Conservation (phyloP, 805 yeast genomes). For the Candida ipomoeae region DNA sequence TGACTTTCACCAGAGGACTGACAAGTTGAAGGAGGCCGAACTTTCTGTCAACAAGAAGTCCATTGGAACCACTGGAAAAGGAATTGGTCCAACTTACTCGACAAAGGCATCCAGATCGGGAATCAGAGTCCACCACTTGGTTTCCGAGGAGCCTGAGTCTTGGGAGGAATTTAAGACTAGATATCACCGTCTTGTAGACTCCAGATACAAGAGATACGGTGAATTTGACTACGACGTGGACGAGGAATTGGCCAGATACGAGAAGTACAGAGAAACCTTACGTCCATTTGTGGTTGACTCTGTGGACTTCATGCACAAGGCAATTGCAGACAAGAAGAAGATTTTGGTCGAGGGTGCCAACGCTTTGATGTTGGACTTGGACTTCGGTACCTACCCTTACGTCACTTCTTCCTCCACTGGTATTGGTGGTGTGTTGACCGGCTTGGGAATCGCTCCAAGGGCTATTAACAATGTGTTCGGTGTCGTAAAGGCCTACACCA, state of each 20-base stretch:
- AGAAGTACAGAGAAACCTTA: conserved; percentile 64
- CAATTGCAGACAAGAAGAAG: conserved; percentile 72
- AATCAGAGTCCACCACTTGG: conserved; percentile 92
- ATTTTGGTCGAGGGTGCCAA: conserved; percentile 97
- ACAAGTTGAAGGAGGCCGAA: conserved; percentile 91
- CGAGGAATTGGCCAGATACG: conserved; percentile 73
- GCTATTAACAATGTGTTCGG: conserved; percentile 80
- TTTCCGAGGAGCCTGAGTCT: conserved; percentile 80
- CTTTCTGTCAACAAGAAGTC: conserved; percentile 73
- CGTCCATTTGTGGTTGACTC: conserved; percentile 94
- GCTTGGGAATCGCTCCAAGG: conserved; percentile 93
- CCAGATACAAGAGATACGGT: conserved; percentile 89
- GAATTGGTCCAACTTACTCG: conserved; percentile 97
- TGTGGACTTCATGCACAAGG: conserved; percentile 75
- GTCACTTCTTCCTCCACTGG: conserved; percentile 96
- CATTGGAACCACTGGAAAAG: conserved; percentile 98
- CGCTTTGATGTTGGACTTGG: conserved; percentile 95
- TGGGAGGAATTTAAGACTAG: conserved; percentile 87
- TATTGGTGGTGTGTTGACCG: conserved; percentile 97
- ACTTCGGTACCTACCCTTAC: conserved; percentile 96
- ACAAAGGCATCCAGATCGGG: conserved; percentile 97
- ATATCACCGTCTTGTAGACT: conserved; percentile 70
- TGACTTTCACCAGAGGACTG: conserved; percentile 97
- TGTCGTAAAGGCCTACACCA: conserved; percentile 97
- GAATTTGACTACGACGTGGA: conserved; percentile 84